A percentile compares a stretch with the other conserved stretches of the same genome.
Conservation (phyloP, 2,329 filamentous ascomycete genomes). For the Alternaria brassicicola region DNA sequence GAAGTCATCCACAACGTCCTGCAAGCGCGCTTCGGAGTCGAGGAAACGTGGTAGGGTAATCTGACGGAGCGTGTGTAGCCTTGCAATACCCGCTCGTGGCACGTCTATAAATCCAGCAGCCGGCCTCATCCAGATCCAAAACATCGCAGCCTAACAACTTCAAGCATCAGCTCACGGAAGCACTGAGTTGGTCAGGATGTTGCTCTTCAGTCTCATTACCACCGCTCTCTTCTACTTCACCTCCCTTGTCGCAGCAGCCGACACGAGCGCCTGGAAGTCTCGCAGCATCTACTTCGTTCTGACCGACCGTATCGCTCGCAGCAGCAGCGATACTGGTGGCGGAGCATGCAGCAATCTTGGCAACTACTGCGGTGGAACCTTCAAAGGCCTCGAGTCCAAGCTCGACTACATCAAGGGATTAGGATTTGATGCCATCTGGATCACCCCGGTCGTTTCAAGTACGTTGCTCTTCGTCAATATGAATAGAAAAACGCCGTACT, state of each 20-base stretch:
- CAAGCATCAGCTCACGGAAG: neutral
- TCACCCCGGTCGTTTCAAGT: constrained; percentile 49
- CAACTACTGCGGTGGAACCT: constrained; percentile 59
- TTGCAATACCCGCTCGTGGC: neutral
- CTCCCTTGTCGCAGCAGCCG: constrained; percentile 34
- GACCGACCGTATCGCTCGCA: constrained; percentile 46
- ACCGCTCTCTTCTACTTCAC: constrained; percentile 19
- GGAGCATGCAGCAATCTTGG: constrained; percentile 38
- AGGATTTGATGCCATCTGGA: constrained; percentile 59
- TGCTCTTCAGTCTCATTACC: constrained; percentile 20
- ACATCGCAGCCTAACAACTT: constrained; percentile 5
- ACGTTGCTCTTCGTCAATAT: constrained; percentile 10
- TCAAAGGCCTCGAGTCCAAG: constrained; percentile 55
- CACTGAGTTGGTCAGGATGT: constrained; percentile 17
- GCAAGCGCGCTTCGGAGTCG: neutral
- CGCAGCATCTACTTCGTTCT: constrained; percentile 47
- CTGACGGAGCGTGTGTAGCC: neutral
- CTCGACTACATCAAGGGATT: constrained; percentile 59
- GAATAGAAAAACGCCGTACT: neutral
- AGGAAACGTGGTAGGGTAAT: constrained; percentile 1
- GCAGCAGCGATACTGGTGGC: constrained; percentile 42
- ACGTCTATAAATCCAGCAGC: constrained; percentile 11
- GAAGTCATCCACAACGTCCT: neutral
- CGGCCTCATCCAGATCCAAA: constrained; percentile 1
- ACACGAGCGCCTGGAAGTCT: constrained; percentile 45